Conservation (phyloP, 2,329 filamentous ascomycete genomes). For the Pleomassaria siparia region DNA sequence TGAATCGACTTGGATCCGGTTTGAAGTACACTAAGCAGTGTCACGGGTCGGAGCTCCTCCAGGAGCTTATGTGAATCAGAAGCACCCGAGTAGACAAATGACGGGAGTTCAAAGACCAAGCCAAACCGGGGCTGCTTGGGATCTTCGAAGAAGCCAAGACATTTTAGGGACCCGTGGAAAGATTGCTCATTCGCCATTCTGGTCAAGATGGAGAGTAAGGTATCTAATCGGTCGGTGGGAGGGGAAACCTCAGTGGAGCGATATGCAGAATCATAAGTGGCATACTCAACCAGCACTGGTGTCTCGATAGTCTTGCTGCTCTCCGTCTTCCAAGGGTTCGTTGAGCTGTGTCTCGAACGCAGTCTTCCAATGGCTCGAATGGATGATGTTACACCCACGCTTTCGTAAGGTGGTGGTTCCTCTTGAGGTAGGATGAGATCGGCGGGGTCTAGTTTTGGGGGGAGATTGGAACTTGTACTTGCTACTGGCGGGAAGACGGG, state of each 20-base stretch:
- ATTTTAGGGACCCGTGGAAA: conserved; percentile 55
- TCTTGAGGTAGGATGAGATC: conserved; percentile 50
- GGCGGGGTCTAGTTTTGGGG: conserved; percentile 47
- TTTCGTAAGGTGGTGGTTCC: conserved; percentile 53
- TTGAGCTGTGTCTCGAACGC: conserved; percentile 36
- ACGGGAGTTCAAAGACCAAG: conserved; percentile 73
- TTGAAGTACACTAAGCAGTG: conserved; percentile 51
- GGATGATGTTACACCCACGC: conserved; percentile 46
- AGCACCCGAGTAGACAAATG: conserved; percentile 46
- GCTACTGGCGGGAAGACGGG: conserved; percentile 23
- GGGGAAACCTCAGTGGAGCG: conserved; percentile 50
- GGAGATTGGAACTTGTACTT: conserved; percentile 31
- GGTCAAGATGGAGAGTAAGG: conserved; percentile 37
- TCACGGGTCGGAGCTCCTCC: conserved; percentile 45
- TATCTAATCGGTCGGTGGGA: conserved; percentile 49
- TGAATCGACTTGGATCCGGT: conserved; percentile 48
- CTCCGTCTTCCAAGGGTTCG: conserved; percentile 43
- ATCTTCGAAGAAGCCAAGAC: conserved; percentile 73
- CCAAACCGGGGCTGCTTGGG: conserved; percentile 68
- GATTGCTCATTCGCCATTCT: conserved; percentile 35
- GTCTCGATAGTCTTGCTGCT: conserved; percentile 42
- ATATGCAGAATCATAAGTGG: conserved; percentile 52
- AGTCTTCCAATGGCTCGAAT: conserved; percentile 51
- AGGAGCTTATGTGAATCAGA: conserved; percentile 56
- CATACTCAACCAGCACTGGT: conserved; percentile 72